A percentile compares a stretch with the other conserved stretches of the same genome.
phyloP scores from a whole-genome alignment of 176 grass and related monocot genomes.

The Rhynchospora pubera region DNA sequence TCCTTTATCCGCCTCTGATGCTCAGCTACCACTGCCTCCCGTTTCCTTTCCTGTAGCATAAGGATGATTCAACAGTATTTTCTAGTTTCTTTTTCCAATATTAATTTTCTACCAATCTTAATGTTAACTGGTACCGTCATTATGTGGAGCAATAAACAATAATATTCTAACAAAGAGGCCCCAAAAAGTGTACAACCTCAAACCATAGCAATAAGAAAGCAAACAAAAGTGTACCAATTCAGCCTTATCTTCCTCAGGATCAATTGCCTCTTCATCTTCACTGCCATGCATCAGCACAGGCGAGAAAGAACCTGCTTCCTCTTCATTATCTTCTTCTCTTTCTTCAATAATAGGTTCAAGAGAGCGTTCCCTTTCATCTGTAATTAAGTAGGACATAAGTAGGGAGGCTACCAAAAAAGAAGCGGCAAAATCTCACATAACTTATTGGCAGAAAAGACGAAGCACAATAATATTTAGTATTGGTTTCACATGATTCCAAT shows the following conservation, averaged over 20 bases:
- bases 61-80: background rate
- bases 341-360: conserved; percentile 62
- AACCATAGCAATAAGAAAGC: background rate
- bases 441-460: background rate
- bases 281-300: conserved; percentile 74
- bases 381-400: conserved; percentile 13
- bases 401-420: background rate
- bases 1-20: conserved; percentile 77
- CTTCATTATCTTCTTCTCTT: conserved; percentile 39
- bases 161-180: background rate
- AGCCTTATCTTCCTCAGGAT: conserved; percentile 91
- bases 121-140: background rate
- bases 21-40: conserved; percentile 71
- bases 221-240: conserved; percentile 55
- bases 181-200: background rate
- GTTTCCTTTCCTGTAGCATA: conserved; percentile 58
- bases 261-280: conserved; percentile 90
- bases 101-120: background rate
- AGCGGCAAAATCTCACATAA: background rate
- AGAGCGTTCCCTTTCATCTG: conserved; percentile 61
- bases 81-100: background rate
- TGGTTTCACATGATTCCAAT: background rate
- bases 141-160: background rate
- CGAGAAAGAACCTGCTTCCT: conserved; percentile 83
- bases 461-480: background rate